Percentiles rank a stretch among this genome's conserved stretches.
These are phyloP conservation scores for Penicillium salamii DNA, from an alignment of 495 filamentous ascomycete genomes.

Conservation along the genomic window DNA sequence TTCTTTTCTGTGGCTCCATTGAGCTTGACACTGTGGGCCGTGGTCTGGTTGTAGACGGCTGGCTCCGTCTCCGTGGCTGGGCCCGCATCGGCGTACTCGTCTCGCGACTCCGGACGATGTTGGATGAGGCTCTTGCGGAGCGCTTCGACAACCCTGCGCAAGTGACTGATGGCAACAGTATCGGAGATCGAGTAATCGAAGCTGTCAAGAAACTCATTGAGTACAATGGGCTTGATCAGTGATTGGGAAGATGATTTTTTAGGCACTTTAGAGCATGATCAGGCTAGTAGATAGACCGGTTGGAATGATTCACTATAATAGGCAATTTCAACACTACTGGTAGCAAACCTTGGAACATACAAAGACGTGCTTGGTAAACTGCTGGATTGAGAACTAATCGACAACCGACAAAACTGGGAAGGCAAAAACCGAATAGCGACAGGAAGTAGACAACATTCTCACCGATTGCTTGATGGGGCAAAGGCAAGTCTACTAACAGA, in stretches of 20 bases:
- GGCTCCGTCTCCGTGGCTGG: constrained; percentile 89
- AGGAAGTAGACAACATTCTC: neutral
- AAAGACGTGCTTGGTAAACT: no score
- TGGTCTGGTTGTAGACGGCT: constrained; percentile 88
- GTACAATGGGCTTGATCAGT: constrained; percentile 80
- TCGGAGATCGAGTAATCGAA: constrained; percentile 66
- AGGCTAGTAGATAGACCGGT: neutral
- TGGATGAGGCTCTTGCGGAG: constrained; percentile 75
- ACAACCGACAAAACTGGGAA: no score
- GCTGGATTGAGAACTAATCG: no score
- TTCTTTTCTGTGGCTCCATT: constrained; percentile 87
- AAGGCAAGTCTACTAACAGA: no score
- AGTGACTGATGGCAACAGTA: constrained; percentile 17
- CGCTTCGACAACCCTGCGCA: constrained; percentile 74
- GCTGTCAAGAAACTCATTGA: constrained; percentile 77
- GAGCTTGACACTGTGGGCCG: constrained; percentile 82
- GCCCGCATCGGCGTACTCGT: constrained; percentile 91
- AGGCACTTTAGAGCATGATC: neutral
- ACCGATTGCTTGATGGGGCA: neutral
- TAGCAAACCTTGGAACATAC: neutral
- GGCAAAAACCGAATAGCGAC: no score
- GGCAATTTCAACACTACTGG: neutral
- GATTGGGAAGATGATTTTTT: constrained; percentile 7
- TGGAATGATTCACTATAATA: constrained; percentile 1
- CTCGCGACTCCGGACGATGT: constrained; percentile 74